phyloP scores from a whole-genome alignment of 2,329 filamentous ascomycete species.

The Cladophialophora psammophila region DNA sequence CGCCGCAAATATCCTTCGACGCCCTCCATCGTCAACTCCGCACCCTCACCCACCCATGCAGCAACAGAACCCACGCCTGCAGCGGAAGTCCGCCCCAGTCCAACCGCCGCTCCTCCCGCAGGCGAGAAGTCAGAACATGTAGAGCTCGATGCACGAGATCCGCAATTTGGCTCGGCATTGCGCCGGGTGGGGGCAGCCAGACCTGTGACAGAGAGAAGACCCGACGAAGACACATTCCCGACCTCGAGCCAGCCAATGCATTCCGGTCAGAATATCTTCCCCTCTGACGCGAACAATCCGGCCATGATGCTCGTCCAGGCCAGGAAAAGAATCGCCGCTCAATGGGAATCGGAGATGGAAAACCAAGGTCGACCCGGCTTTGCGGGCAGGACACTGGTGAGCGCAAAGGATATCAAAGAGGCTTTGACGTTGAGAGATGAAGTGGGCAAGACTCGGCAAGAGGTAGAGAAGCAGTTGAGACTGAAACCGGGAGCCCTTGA shows the following conservation, averaged over 20 bases:
- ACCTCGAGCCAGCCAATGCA: constrained; percentile 42
- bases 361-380: constrained; percentile 54
- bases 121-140: constrained; percentile 45
- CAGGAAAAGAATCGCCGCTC: constrained; percentile 58
- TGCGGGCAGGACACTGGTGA: constrained; percentile 55
- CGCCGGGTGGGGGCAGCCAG: constrained; percentile 64
- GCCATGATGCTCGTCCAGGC: constrained; percentile 62
- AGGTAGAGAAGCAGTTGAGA: constrained; percentile 56
- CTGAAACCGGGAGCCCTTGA: constrained; percentile 55
- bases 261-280: constrained; percentile 48
- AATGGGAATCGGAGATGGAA: constrained; percentile 63
- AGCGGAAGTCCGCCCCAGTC: constrained; percentile 36
- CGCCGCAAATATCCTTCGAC: constrained; percentile 40
- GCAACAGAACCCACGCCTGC: constrained; percentile 27
- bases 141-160: constrained; percentile 67
- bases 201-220: constrained; percentile 54
- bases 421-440: constrained; percentile 58
- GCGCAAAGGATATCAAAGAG: constrained; percentile 59
- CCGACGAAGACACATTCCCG: constrained; percentile 41
- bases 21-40: constrained; percentile 35
- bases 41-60: constrained; percentile 26
- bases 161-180: constrained; percentile 80
- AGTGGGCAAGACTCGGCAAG: constrained; percentile 44
- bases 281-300: constrained; percentile 56
- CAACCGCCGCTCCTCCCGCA: constrained; percentile 28